phyloP scores from a whole-genome alignment of 208 protist species.

The Crithidia mellificae region DNA sequence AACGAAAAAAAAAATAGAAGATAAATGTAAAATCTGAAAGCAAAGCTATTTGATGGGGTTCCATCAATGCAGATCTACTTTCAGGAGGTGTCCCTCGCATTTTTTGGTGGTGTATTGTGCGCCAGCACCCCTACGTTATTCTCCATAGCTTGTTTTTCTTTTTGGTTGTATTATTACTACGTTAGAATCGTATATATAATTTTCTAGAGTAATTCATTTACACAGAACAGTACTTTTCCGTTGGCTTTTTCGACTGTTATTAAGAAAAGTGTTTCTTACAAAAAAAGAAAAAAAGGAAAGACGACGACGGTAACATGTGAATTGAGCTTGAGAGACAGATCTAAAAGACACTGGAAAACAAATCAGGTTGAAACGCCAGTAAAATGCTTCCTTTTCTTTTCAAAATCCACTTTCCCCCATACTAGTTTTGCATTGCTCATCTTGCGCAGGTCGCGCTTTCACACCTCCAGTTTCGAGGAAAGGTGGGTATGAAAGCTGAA shows the following conservation, averaged over 20 bases:
- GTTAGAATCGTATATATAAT: neutral
- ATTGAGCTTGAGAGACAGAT: neutral
- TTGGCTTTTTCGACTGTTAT: neutral
- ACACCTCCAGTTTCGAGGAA: conserved; percentile 5
- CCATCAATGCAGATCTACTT: neutral
- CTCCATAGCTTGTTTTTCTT: neutral
- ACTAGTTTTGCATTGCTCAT: no score
- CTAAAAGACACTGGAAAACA: no score
- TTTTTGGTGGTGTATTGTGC: neutral
- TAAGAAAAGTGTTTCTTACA: neutral
- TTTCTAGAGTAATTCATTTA: neutral
- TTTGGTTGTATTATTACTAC: no score
- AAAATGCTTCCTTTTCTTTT: no score
- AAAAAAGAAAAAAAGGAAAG: neutral
- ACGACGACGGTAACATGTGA: neutral
- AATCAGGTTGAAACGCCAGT: no score
- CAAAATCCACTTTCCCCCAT: no score
- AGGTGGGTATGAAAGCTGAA: neutral
- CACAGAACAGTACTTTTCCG: neutral
- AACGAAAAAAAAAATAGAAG: neutral
- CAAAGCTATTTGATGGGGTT: neutral
- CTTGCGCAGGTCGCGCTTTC: no score
- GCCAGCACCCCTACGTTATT: conserved; percentile 6
- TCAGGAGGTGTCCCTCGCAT: neutral
- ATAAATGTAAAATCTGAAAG: conserved; percentile 2